These are phyloP conservation scores for Suillus alpinus DNA, from an alignment of 768 basidiomycete species.

Conservation along the genomic window DNA sequence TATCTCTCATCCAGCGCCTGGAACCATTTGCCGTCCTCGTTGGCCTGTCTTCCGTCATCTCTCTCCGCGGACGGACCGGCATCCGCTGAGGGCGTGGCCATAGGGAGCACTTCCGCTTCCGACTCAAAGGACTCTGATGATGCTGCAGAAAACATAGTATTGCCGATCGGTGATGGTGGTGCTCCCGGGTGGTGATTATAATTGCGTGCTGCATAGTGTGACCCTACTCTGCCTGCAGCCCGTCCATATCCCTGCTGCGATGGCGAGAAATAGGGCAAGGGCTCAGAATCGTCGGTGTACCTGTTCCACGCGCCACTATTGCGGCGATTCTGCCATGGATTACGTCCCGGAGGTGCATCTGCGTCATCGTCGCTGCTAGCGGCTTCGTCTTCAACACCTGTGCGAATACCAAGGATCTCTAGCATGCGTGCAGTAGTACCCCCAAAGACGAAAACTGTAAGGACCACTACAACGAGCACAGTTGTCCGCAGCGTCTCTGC, in stretches of 20 bases:
- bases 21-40: constrained; percentile 92
- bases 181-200: constrained; percentile 63
- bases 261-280: constrained; percentile 31
- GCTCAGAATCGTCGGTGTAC: constrained; percentile 41
- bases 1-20: constrained; percentile 93
- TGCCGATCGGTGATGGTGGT: constrained; percentile 17
- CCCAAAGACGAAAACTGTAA: constrained; percentile 92
- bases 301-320: constrained; percentile 40
- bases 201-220: constrained; percentile 50
- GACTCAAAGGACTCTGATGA: constrained; percentile 80
- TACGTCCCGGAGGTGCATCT: constrained; percentile 34
- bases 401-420: constrained; percentile 92
- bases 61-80: constrained; percentile 13
- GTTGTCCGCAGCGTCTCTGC: constrained; percentile 90
- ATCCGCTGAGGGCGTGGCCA: constrained; percentile 52
- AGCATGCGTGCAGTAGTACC: constrained; percentile 98
- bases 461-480: constrained; percentile 91
- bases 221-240: constrained; percentile 47
- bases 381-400: constrained; percentile 91
- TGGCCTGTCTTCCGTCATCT: constrained; percentile 23
- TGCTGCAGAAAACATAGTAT: constrained; percentile 57
- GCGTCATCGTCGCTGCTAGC: constrained; percentile 54
- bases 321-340: constrained; percentile 32
- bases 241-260: constrained; percentile 24
- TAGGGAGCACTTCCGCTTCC: constrained; percentile 74